Percentiles rank a stretch among this genome's conserved stretches.
Evolutionary conservation across 2,329 filamentous ascomycete genomes (phyloP).

Genomic region (Curvularia spicifera): DNA sequence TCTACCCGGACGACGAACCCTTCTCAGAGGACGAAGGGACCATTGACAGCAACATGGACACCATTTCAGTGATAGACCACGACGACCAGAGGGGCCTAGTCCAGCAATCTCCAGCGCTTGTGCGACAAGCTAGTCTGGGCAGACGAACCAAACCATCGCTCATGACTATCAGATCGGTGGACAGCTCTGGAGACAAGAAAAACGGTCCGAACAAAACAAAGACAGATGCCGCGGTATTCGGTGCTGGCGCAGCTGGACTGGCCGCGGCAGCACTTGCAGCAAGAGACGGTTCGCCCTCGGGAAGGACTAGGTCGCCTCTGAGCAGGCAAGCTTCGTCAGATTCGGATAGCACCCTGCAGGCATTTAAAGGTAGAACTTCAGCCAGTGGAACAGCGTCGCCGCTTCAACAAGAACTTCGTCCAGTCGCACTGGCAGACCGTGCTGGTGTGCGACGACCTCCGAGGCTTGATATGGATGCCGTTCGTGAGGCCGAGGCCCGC

Average conservation of each 20-base stretch:
- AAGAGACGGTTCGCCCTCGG: slow-evolving; percentile 32
- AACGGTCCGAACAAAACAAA: slow-evolving; percentile 28
- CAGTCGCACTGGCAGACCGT: slow-evolving; percentile 49
- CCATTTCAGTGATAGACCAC: slow-evolving; percentile 41
- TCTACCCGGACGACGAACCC: slow-evolving; percentile 48
- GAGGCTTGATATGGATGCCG: slow-evolving; percentile 79
- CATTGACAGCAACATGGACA: slow-evolving; percentile 41
- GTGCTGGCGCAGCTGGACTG: slow-evolving; percentile 32
- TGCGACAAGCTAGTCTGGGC: slow-evolving; percentile 57
- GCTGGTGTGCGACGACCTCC: slow-evolving; percentile 64
- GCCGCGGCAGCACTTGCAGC: slow-evolving; percentile 35
- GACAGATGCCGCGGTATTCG: slow-evolving; percentile 18
- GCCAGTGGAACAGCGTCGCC: slow-evolving; percentile 29
- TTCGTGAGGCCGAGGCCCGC: slow-evolving; percentile 79
- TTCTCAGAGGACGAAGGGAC: slow-evolving; percentile 50
- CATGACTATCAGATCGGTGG: slow-evolving; percentile 56
- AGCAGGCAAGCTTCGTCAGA: slow-evolving; percentile 44
- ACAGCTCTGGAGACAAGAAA: slow-evolving; percentile 41
- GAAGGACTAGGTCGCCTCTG: slow-evolving; percentile 33
- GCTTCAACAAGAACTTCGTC: slow-evolving; percentile 37
- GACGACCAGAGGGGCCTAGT: slow-evolving; percentile 51
- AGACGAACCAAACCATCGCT: slow-evolving; percentile 56
- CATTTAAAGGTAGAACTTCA: slow-evolving; percentile 22
- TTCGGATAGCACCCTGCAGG: slow-evolving; percentile 41
- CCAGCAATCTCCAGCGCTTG: slow-evolving; percentile 35